Evolutionary conservation across 2,329 filamentous ascomycete species (phyloP).

Genomic region (Colletotrichum truncatum): DNA sequence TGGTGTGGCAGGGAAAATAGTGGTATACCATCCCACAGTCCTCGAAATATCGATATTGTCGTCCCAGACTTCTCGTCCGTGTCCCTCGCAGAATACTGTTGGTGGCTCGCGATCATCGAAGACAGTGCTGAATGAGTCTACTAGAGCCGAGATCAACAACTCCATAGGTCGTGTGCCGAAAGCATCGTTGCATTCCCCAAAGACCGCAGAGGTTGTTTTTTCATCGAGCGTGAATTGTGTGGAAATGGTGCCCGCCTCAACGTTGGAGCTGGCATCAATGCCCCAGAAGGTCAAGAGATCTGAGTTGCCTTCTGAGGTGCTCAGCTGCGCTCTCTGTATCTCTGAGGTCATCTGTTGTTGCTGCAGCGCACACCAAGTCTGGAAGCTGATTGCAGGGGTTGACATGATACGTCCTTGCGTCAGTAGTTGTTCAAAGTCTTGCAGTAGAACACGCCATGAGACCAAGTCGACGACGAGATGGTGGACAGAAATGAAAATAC

Average conservation of each 20-base stretch:
- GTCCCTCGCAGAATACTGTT: slow-evolving; percentile 49
- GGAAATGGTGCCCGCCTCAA: slow-evolving; percentile 34
- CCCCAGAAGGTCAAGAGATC: slow-evolving; percentile 37
- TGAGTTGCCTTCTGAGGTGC: slow-evolving; percentile 8
- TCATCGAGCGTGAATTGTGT: slow-evolving; percentile 47
- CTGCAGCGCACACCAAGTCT: slow-evolving; percentile 47
- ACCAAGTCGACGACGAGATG: slow-evolving; percentile 53
- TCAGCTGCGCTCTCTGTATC: background rate
- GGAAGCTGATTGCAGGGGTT: slow-evolving; percentile 42
- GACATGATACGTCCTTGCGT: slow-evolving; percentile 46
- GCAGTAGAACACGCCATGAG: no score
- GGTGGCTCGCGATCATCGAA: slow-evolving; percentile 46
- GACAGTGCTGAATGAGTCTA: slow-evolving; percentile 41
- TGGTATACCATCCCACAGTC: slow-evolving; percentile 57
- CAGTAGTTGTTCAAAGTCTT: no score
- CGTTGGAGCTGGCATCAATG: slow-evolving; percentile 33
- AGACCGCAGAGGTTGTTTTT: slow-evolving; percentile 38
- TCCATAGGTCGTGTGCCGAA: no score
- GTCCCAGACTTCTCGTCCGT: slow-evolving; percentile 50
- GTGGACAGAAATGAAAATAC: slow-evolving; percentile 42
- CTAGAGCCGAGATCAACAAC: slow-evolving; percentile 42
- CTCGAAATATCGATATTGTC: slow-evolving; percentile 43
- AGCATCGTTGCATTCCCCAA: slow-evolving; percentile 39
- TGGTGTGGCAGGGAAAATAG: slow-evolving; percentile 41
- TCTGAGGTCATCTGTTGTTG: slow-evolving; percentile 37